Conservation (phyloP, 2,329 filamentous ascomycete genomes). For the Penicillium sp. region DNA sequence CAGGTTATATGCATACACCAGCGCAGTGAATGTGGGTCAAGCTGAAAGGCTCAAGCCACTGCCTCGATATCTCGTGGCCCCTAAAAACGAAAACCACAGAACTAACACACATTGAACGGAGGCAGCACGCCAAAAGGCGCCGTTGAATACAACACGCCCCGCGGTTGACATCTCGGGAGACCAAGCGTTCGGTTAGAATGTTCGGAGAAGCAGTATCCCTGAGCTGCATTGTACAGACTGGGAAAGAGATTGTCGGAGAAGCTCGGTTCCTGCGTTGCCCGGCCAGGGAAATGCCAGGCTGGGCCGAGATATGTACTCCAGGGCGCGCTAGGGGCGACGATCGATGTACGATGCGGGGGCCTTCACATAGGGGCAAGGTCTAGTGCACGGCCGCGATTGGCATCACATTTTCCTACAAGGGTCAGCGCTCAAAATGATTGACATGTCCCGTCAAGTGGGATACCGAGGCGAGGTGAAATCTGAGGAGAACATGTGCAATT, state of each 20-base stretch:
- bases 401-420: slow-evolving; percentile 5
- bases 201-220: neutral
- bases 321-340: neutral
- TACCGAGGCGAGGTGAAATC: neutral
- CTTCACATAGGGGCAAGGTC: neutral
- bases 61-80: no score
- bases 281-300: neutral
- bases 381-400: slow-evolving; percentile 6
- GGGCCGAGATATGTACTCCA: neutral
- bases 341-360: neutral
- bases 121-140: neutral
- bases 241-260: neutral
- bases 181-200: neutral
- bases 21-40: neutral
- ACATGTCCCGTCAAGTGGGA: neutral
- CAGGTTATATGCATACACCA: neutral
- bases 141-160: neutral
- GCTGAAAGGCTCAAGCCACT: neutral
- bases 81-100: no score
- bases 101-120: no score
- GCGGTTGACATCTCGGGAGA: neutral
- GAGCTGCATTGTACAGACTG: slow-evolving; percentile 1
- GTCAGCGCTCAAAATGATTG: slow-evolving; percentile 3
- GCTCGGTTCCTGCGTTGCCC: neutral
- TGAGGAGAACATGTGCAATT: slow-evolving; percentile 3